Evolutionary conservation across 2,329 filamentous ascomycete genomes (phyloP), one percentile per base, ranked within the genome.

Genomic region (Monosporascus sp.): DNA sequence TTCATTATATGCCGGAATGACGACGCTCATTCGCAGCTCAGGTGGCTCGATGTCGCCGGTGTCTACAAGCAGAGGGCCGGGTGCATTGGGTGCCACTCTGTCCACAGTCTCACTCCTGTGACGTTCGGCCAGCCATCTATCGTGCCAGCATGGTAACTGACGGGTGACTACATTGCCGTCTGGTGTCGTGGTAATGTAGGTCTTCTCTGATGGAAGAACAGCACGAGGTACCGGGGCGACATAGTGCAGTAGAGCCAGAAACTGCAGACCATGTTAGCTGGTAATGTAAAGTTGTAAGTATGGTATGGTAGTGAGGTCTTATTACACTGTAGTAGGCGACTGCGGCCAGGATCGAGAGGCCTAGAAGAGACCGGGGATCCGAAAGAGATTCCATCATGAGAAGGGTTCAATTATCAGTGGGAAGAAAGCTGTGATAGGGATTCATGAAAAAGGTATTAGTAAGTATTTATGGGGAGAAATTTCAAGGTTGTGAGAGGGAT

Each of bases 1-100:
- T 67, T 99, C 94, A 62, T 99, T 99, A 79, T 91, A 99, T 9
- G 94, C 94, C 0, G 94, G 94, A 44, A 99, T 87, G 0, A 99
- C 91, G 7, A 97, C 85, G 51, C 89, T 94, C 77, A 99, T 85
- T 68, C 88, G 88, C n/a, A 97, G 73, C 57, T 92, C 85, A 16
- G 91, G 82, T 2, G 86, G 80, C 59, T 91, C 87, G 52, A 95
- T 87, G 45, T 76, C 72, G 60, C 83, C 79, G 17, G 78, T 70
- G 59, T 84, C 76, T 40, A 71, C 66, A 45, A 71, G 69, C 43
- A 46, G 22, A n/a, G 43, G 24, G 7, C 24, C 43, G 58, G 68
- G 71, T 4, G 73, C 73, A 20, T 71, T 67, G 57, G 73, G 66
- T 58, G 73, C 63, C 38, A 65, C 56, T 31, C 64, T 67, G 60